These are phyloP conservation scores for Daldinia childiae DNA, from an alignment of 495 filamentous ascomycete species.

Conservation along the genomic window DNA sequence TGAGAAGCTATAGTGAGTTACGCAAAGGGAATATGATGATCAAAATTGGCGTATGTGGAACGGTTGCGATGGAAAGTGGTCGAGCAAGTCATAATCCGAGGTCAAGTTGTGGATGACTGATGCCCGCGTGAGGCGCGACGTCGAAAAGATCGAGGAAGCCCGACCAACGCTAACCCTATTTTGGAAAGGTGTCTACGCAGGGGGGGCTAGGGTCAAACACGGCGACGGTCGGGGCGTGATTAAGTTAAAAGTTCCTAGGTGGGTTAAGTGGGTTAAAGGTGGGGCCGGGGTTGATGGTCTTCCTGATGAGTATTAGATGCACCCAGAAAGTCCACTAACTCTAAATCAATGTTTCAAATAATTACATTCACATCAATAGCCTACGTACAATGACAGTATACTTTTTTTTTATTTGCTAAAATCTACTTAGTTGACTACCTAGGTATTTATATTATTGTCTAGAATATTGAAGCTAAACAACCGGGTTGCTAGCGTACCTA, in stretches of 20 bases:
- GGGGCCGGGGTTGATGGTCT: not conserved
- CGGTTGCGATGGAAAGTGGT: constrained; percentile 16
- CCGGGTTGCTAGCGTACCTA: no score
- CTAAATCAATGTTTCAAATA: not conserved
- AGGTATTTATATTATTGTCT: not conserved
- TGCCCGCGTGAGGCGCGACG: constrained; percentile 44
- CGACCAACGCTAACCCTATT: constrained; percentile 32
- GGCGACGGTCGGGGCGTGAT: constrained; percentile 29
- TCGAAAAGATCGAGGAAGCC: constrained; percentile 42
- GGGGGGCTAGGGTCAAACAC: constrained; percentile 36
- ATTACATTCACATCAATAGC: not conserved
- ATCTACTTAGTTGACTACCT: not conserved
- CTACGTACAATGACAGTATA: not conserved
- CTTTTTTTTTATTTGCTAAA: not conserved
- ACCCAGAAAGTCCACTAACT: not conserved
- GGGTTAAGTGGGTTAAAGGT: not conserved
- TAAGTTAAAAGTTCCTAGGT: constrained; percentile 15
- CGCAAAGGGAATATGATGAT: constrained; percentile 1
- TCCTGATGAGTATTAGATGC: not conserved
- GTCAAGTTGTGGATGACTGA: constrained; percentile 30
- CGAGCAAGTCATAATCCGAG: constrained; percentile 12
- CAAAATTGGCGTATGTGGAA: constrained; percentile 16
- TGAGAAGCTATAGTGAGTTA: constrained; percentile 8
- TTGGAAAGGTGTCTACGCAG: constrained; percentile 19
- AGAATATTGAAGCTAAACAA: not conserved